Evolutionary conservation across 2,329 filamentous ascomycete species (phyloP), one percentile per base, ranked within the genome.

Genomic region (Alternaria sp.): DNA sequence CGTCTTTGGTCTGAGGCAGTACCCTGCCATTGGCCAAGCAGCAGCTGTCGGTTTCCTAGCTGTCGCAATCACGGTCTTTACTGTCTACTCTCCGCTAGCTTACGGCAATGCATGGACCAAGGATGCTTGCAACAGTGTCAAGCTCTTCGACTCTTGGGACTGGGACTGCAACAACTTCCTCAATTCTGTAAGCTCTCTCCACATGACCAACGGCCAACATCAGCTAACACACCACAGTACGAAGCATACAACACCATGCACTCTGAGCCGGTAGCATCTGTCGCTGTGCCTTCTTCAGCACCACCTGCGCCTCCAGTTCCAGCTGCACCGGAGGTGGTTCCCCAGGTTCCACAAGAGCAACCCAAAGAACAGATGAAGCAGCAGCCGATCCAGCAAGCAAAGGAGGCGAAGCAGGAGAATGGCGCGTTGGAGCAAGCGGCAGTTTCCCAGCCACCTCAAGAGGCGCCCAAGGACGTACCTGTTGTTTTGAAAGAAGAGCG

Each of bases 91-190:
- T 9, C 95, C 95, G 37, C 84, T 99, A 36, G 88, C 91, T 10
- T 99, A 99, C 73, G 95, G 95, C 61, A 97, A 96, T 76, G 83
- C 88, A 51, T 99, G 95, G 95, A 99, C 94, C 51, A 91, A 92
- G 82, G 81, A 85, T 58, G 90, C 95, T 72, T 99, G 95, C 84
- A 88, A 87, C 68, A 88, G 87, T 56, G 89, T 95, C 61, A 98
- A 98, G 83, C 82, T 99, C 11, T 89, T 98, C 74, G 82, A 85
- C 58, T 89, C 88, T 2, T 99, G 95, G 95, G 95, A 99, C 77
- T 99, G 94, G 86, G 95, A 99, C 79, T 99, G 95, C 85, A 97
- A 96, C 78, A 93, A 86, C 60, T 99, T 99, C 82, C 83, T 90
- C 69, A 88, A 89, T 66, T 88, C 88, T 75, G 93, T 97, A 88